A percentile compares a stretch with the other conserved stretches of the same genome.
These are phyloP conservation scores for Fusarium anguioides DNA, from an alignment of 2,329 filamentous ascomycete genomes.

Conservation along the genomic window DNA sequence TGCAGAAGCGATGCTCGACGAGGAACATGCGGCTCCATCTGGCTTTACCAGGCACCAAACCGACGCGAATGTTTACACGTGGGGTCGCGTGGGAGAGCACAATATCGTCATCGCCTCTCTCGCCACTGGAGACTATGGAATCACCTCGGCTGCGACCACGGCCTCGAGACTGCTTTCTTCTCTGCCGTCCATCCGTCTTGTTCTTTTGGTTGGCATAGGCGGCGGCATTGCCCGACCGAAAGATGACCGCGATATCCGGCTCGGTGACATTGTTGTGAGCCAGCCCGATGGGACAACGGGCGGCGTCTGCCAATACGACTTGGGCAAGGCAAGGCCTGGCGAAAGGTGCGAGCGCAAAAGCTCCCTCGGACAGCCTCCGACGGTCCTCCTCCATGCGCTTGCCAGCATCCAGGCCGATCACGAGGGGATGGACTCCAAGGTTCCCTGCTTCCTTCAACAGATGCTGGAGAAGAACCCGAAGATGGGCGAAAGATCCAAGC, in stretches of 20 bases:
- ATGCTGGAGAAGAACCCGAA: constrained; percentile 11
- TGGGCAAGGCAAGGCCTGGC: constrained; percentile 19
- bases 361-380: constrained; percentile 20
- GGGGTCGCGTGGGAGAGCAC: constrained; percentile 41
- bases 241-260: constrained; percentile 35
- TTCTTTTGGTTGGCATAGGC: constrained; percentile 53
- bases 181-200: constrained; percentile 33
- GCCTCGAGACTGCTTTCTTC: constrained; percentile 21
- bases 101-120: constrained; percentile 46
- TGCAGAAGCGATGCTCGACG: too few species aligned
- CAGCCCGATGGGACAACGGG: constrained; percentile 21
- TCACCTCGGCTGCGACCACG: constrained; percentile 10
- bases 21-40: too few species aligned
- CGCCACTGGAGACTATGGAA: constrained; percentile 32
- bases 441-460: too few species aligned
- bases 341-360: constrained; percentile 6
- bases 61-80: too few species aligned
- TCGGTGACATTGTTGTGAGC: constrained; percentile 46
- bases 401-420: constrained; percentile 20
- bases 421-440: too few species aligned
- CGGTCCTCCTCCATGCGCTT: constrained; percentile 22
- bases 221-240: constrained; percentile 47
- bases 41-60: too few species aligned
- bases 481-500: too few species aligned
- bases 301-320: constrained; percentile 43